Percentiles rank a stretch among this genome's conserved stretches.
These are phyloP conservation scores for Trichoderma endophyticum DNA, from an alignment of 2,329 filamentous ascomycete genomes.

Conservation along the genomic window DNA sequence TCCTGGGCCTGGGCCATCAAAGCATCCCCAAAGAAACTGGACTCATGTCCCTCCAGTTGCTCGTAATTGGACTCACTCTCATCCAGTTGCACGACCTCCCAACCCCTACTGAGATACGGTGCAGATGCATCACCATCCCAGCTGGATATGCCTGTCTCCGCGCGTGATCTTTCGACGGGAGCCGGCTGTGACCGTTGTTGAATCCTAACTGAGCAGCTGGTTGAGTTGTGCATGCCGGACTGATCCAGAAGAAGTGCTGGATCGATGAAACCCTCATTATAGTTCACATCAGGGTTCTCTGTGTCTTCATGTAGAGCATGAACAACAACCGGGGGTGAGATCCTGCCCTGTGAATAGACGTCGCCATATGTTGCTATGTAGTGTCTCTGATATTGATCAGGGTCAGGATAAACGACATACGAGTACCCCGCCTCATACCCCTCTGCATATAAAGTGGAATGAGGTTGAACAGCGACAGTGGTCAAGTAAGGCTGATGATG, in stretches of 20 bases:
- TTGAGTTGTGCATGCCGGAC: not conserved
- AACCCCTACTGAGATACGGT: slow-evolving; percentile 34
- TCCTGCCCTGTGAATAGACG: not conserved
- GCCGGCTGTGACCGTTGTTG: not conserved
- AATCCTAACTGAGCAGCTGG: not conserved
- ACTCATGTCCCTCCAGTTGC: no score
- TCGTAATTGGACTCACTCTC: no score
- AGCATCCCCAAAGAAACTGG: no score
- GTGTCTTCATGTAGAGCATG: not conserved
- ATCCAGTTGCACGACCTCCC: slow-evolving; percentile 34
- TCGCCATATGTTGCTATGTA: not conserved
- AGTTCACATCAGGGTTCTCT: not conserved
- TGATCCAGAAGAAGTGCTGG: slow-evolving; percentile 11
- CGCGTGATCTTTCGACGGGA: not conserved
- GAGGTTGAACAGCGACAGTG: not conserved
- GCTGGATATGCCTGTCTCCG: slow-evolving; percentile 18
- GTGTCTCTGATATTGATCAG: not conserved
- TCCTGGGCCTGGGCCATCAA: slow-evolving; percentile 17
- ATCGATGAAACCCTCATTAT: slow-evolving; percentile 16
- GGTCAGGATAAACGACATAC: not conserved
- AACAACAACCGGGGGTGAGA: not conserved
- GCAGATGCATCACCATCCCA: slow-evolving; percentile 22
- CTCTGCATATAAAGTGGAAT: not conserved
- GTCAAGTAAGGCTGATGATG: not conserved
- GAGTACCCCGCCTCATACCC: no score